Percentiles rank a stretch among this genome's conserved stretches.
Evolutionary conservation across 1,284 basidiomycete species (phyloP).

Genomic region (Puccinia novopanici): DNA sequence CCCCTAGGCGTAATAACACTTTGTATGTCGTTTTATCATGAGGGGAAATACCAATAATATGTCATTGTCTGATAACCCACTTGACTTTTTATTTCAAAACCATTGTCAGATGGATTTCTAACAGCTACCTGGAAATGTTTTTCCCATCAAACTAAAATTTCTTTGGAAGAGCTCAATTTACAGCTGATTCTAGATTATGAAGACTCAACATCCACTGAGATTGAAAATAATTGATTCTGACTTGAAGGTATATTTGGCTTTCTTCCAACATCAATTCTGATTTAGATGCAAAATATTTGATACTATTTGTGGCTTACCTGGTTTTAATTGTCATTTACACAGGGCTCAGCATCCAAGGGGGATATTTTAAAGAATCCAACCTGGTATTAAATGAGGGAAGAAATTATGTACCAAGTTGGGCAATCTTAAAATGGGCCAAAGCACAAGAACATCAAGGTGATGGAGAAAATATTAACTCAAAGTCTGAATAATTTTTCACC

Average conservation of each 20-base stretch:
- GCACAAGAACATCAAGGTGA: too few species aligned
- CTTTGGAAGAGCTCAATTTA: slow-evolving; percentile 81
- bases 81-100: too few species aligned
- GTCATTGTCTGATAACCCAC: too few species aligned
- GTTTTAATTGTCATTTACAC: slow-evolving; percentile 13
- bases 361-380: slow-evolving; percentile 69
- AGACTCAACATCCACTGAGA: slow-evolving; percentile 58
- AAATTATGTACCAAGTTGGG: slow-evolving; percentile 11
- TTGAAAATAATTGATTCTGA: too few species aligned
- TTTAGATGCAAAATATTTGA: too few species aligned
- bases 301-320: slow-evolving; percentile 54
- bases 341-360: slow-evolving; percentile 85
- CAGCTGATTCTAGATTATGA: slow-evolving; percentile 76
- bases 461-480: not conserved
- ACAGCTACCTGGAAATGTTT: slow-evolving; percentile 90
- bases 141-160: slow-evolving; percentile 84
- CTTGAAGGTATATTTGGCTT: too few species aligned
- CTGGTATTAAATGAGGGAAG: slow-evolving; percentile 77
- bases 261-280: too few species aligned
- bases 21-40: too few species aligned
- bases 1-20: too few species aligned
- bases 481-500: too few species aligned
- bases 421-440: slow-evolving; percentile 39
- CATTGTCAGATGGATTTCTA: slow-evolving; percentile 79
- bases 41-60: too few species aligned